Evolutionary conservation across 495 filamentous ascomycete genomes (phyloP), one percentile per base, ranked within the genome.

Genomic region (Aspergillus baeticus): DNA sequence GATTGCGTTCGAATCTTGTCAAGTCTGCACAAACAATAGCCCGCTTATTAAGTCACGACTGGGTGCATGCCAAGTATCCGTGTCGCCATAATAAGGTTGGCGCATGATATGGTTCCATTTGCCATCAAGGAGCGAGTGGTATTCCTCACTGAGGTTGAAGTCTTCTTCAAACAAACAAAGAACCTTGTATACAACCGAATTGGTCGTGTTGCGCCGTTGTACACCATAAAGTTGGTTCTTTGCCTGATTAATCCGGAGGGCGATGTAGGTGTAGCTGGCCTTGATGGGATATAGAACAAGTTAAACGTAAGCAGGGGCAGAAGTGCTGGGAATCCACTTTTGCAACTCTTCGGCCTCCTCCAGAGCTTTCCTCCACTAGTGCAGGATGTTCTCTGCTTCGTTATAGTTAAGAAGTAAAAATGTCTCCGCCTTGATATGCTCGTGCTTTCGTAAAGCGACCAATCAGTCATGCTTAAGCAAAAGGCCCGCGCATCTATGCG

Each of bases 51-150:
- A 29, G 26, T 29, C 26, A 29, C 26, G 26, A 8, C 26, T 29
- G 26, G 26, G 26, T 29, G 26, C 26, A 8, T 29, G 26, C 26
- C 26, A 29, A 4, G 26, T 29, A 3, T 29, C 26, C 4, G 26
- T 63, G 51, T 81, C 81, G 2, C 80, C 76, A 41, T 80, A 55
- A 55, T 83, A 80, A 4, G 79, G 72, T 55, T 83, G 80, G 59
- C 87, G 84, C 68, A 89, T 82, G 68, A 91, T 85, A 66, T 87
- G 82, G 64, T 79, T 82, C 87, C 88, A 91, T 69, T 89, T 90
- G 0, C 87, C 87, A 44, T 74, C 73, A 0, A 89, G 66, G 14
- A 90, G 69, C 3, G 70, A 69, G 63, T 90, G 82, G 69, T 88
- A 90, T 49, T 77, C 69, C 44, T 76, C 68, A 5, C 84, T 88